Evolutionary conservation across 2,329 filamentous ascomycete species (phyloP), one percentile per base, ranked within the genome.

Genomic region (Cladophialophora yegresii): DNA sequence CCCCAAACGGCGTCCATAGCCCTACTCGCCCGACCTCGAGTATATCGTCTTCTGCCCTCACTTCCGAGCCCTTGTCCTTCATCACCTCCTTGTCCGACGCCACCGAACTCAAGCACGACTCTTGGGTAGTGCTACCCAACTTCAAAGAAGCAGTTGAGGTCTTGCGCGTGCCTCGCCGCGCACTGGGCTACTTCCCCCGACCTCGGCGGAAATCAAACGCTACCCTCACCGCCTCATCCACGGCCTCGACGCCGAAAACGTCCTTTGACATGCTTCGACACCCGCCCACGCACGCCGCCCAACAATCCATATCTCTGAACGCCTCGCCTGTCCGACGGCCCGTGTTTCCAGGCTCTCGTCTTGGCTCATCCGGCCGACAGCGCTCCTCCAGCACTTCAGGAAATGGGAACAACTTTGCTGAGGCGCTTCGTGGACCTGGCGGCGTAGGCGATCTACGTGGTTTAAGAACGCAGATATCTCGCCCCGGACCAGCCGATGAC

Each of bases 111-210:
- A 89, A 85, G 64, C 92, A 97, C 77, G 91, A 96, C 64, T 88
- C 91, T 53, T 97, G 92, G 92, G 91, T 96, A 1, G 81, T 89
- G 32, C 83, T 97, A 28, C 90, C 93, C 67, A 89, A 87, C 23
- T 84, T 85, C 67, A 80, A 81, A 16, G 83, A 87, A 26, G 88
- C 91, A 0, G 87, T 95, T 26, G 91, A 97, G 75, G 95, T 99
- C 69, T 92, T 88, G 16, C 87, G 95, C 32, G 86, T 98, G 63
- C 87, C 92, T 23, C 87, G 91, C 63, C 87, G 88, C 77, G 85
- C 89, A 1, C 83, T 97, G 51, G 93, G 93, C 26, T 98, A 93
- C 77, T 98, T 98, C 73, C 93, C 93, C 2, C 93, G 93, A 7
- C 86, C 92, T 22, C 84, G 92, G 74, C 91, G 93, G 86, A 95